Evolutionary conservation across 73 alveolate species (phyloP).

Genomic region (Stentor roeselii): DNA sequence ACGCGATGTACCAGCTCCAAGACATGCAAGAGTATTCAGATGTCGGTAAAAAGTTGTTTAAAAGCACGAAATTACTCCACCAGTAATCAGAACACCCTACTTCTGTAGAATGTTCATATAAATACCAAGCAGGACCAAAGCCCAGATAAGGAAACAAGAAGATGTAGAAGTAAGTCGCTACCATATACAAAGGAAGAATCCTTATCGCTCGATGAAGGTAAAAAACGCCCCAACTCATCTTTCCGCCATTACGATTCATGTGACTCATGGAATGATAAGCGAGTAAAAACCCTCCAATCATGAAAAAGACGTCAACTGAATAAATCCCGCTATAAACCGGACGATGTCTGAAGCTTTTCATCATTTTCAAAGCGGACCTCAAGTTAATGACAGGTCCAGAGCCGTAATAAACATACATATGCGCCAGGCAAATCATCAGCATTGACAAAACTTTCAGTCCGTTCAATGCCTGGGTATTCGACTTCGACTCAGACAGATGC

Average conservation of each 20-base stretch:
- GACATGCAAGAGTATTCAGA: constrained; percentile 29
- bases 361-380: neutral
- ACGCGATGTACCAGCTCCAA: constrained; percentile 41
- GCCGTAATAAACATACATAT: neutral
- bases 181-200: neutral
- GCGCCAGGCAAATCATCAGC: constrained; percentile 25
- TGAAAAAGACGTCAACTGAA: constrained; percentile 15
- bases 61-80: constrained; percentile 27
- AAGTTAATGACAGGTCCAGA: neutral
- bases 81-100: constrained; percentile 29
- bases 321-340: neutral
- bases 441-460: constrained; percentile 34
- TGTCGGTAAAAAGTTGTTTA: constrained; percentile 28
- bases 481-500: neutral
- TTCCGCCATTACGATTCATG: neutral
- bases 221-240: constrained; percentile 4
- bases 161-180: neutral
- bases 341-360: neutral
- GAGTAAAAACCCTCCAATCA: neutral
- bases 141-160: neutral
- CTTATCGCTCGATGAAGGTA: neutral
- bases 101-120: neutral
- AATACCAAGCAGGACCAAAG: neutral
- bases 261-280: neutral
- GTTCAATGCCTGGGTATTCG: constrained; percentile 16